phyloP scores from a whole-genome alignment of 176 grass and related monocot species.

The Oryza glaberrima region DNA sequence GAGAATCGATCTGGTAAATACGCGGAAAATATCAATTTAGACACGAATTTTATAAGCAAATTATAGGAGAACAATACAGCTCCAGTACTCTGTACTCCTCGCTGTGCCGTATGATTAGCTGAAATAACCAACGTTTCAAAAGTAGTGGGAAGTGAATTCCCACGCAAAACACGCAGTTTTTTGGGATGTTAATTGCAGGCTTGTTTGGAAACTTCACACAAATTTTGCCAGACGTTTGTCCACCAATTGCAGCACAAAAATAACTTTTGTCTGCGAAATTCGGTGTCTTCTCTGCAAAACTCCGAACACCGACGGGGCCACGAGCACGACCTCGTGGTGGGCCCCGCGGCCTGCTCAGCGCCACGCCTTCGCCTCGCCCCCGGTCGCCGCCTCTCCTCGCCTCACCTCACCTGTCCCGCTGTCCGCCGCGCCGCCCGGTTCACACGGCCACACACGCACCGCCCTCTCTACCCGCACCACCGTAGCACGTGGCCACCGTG shows the following conservation, averaged over 20 bases:
- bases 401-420: not conserved
- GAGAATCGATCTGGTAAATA: not conserved
- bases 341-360: conserved; percentile 39
- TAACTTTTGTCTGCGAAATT: too few relatives aligned
- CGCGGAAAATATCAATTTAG: not conserved
- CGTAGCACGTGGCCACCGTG: not conserved
- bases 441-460: not conserved
- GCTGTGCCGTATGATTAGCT: not conserved
- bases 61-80: not conserved
- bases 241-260: too few relatives aligned
- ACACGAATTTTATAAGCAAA: not conserved
- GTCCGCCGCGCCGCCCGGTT: not conserved
- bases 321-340: not conserved
- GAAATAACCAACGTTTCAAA: not conserved
- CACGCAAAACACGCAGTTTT: not conserved
- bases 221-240: too few relatives aligned
- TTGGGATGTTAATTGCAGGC: not conserved
- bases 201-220: too few relatives aligned
- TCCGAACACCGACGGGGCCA: not conserved
- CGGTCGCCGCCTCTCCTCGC: not conserved
- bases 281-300: not conserved
- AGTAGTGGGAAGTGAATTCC: not conserved
- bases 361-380: not conserved
- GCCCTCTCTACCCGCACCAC: not conserved
- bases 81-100: not conserved